Evolutionary conservation across 2,329 filamentous ascomycete genomes (phyloP).

Genomic region (Dactylellina haptotyla): DNA sequence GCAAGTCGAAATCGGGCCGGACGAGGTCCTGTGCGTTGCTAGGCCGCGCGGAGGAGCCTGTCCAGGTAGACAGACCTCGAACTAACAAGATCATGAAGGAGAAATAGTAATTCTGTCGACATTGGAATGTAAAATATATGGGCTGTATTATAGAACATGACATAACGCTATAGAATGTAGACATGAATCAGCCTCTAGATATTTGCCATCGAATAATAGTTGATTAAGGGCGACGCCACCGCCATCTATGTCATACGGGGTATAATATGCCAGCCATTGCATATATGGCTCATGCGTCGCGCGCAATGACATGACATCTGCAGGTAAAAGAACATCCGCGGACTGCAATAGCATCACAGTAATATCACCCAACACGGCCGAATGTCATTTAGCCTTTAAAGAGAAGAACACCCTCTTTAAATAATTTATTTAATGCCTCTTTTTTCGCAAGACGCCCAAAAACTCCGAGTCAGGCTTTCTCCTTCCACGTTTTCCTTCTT

Average conservation of each 20-base stretch:
- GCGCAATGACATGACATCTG: slow-evolving; percentile 7
- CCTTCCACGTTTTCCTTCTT: slow-evolving; percentile 35
- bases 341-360: slow-evolving; percentile 8
- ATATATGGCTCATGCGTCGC: slow-evolving; percentile 48
- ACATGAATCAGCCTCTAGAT: neutral
- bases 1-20: neutral
- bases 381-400: slow-evolving; percentile 35
- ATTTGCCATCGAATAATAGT: slow-evolving; percentile 1
- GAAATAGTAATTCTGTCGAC: too few species aligned
- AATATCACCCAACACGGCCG: neutral
- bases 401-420: neutral
- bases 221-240: slow-evolving; percentile 37
- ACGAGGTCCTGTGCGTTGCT: slow-evolving; percentile 25
- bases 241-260: slow-evolving; percentile 30
- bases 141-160: neutral
- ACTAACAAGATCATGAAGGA: neutral
- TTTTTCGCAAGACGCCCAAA: neutral
- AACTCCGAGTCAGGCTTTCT: slow-evolving; percentile 15
- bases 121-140: too few species aligned
- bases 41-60: slow-evolving; percentile 20
- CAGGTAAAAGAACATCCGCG: slow-evolving; percentile 9
- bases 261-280: slow-evolving; percentile 6
- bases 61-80: slow-evolving; percentile 9
- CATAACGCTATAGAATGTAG: neutral
- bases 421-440: neutral